phyloP scores from a whole-genome alignment of 192 early-diverging fungal genomes.

The Backusella sp. region DNA sequence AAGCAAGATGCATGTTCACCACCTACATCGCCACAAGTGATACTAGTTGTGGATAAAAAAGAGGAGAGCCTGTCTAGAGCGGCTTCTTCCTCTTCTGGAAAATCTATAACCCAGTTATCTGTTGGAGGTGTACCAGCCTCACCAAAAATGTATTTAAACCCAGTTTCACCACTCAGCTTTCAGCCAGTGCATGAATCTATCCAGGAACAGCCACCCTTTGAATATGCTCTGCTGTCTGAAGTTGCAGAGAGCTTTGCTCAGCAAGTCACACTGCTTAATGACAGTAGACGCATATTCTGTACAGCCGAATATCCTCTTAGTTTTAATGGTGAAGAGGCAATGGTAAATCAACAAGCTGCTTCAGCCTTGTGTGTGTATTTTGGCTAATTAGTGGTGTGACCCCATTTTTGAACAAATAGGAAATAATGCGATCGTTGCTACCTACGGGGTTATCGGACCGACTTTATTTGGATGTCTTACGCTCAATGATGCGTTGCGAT shows the following conservation, averaged over 20 bases:
- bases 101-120: neutral
- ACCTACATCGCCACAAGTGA: neutral
- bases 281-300: slow-evolving; percentile 22
- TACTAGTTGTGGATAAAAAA: neutral
- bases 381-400: neutral
- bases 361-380: neutral
- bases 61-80: slow-evolving; percentile 10
- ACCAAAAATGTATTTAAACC: slow-evolving; percentile 12
- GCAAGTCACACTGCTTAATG: slow-evolving; percentile 12
- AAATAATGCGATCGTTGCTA: slow-evolving; percentile 25
- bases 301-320: slow-evolving; percentile 30
- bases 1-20: neutral
- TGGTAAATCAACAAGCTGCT: neutral
- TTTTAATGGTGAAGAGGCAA: slow-evolving; percentile 34
- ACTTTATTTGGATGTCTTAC: slow-evolving; percentile 22
- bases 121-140: slow-evolving; percentile 1
- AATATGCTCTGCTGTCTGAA: slow-evolving; percentile 17
- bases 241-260: slow-evolving; percentile 9
- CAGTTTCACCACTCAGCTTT: slow-evolving; percentile 13
- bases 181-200: slow-evolving; percentile 8
- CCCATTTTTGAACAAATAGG: neutral
- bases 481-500: slow-evolving; percentile 23
- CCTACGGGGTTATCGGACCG: slow-evolving; percentile 11
- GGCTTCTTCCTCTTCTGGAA: slow-evolving; percentile 8
- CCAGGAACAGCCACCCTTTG: neutral